Base-by-base conservation (phyloP, 169 alveolate species). In the Prorocentrum cordatum region DNA sequence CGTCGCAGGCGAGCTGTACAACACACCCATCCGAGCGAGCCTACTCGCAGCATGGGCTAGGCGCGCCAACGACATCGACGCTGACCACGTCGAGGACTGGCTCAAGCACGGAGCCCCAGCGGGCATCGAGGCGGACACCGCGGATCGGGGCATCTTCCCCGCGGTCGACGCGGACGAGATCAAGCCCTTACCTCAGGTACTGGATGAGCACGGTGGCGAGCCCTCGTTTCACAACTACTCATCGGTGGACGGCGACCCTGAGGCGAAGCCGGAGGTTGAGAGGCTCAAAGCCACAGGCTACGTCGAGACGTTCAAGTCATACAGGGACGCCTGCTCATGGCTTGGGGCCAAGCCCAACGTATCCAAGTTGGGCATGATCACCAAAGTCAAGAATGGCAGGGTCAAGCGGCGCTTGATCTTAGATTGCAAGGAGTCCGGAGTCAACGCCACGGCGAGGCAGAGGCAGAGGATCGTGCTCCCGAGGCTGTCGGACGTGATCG, bases 311-410 rank as follows among this genome's bases (percentile, higher is more conserved):
- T 77, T 77, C 18, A 45, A 14, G 14, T 4, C 5, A 3, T 14
- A 16, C 27, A 10, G 2, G 2, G 32, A 26, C 4, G 24, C 42
- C 20, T 2, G 4, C 2, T 22, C 24, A 1, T 77, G 87, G 87
- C 35, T 59, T 5, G 75, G 73, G 1, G 87, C 47, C 18, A 18
- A 38, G 1, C 87, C 87, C 2, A 61, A 58, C 36, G 7, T 62
- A 1, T 77, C 87, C 1, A 77, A 77, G 26, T 31, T 77, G 7
- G 87, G 73, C 3, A 59, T 77, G 87, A 62, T 77, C 35, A 77
- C 75, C n/a, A 77, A 77, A 33, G 86, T n/a, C 29, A 75, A 61
- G 42, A 73, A 77, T 16, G 87, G 73, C 73, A 33, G n/a, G 9
- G 5, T 36, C 45, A 77, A 77, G n/a, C 87, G 87, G 0, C 6